A percentile compares a stretch with the other conserved stretches of the same genome.
These are phyloP conservation scores for Globisporangium irregulare DNA, from an alignment of 352 stramenopile genomes.

Conservation along the genomic window DNA sequence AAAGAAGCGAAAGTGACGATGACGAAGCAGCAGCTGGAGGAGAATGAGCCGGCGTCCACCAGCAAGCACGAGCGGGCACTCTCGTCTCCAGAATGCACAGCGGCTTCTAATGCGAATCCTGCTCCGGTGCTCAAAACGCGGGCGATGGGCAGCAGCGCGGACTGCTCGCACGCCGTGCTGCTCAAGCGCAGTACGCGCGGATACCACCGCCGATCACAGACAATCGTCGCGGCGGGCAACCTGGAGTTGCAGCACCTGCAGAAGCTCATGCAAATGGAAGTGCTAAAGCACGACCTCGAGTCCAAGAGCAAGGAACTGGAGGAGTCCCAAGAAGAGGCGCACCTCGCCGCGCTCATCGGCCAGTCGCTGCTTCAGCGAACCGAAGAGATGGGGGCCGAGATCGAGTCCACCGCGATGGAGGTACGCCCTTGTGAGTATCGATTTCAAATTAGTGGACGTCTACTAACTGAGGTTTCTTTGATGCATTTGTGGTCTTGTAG, in stretches of 20 bases:
- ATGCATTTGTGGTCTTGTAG: conserved; percentile 7
- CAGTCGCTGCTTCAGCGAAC: conserved; percentile 47
- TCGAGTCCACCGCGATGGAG: conserved; percentile 24
- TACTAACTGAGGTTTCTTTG: background rate
- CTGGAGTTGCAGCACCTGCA: conserved; percentile 38
- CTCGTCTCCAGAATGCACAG: background rate
- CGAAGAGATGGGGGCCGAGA: conserved; percentile 45
- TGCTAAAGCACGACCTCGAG: conserved; percentile 46
- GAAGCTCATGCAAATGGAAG: conserved; percentile 36
- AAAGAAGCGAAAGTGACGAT: background rate
- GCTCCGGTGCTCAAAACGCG: background rate
- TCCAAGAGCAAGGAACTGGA: conserved; percentile 45
- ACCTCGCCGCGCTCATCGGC: conserved; percentile 44
- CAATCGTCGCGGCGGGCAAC: conserved; percentile 30
- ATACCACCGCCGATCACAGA: conserved; percentile 32
- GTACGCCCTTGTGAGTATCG: background rate
- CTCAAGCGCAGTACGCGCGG: conserved; percentile 12
- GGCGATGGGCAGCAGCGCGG: background rate
- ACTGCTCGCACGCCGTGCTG: background rate
- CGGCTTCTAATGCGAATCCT: background rate
- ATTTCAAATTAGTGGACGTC: background rate
- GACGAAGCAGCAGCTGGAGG: background rate
- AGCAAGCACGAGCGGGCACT: background rate
- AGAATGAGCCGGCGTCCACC: background rate
- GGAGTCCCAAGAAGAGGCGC: conserved; percentile 46